These are phyloP conservation scores for Stromatinia cepivora DNA, from an alignment of 2,329 filamentous ascomycete species.

Conservation along the genomic window DNA sequence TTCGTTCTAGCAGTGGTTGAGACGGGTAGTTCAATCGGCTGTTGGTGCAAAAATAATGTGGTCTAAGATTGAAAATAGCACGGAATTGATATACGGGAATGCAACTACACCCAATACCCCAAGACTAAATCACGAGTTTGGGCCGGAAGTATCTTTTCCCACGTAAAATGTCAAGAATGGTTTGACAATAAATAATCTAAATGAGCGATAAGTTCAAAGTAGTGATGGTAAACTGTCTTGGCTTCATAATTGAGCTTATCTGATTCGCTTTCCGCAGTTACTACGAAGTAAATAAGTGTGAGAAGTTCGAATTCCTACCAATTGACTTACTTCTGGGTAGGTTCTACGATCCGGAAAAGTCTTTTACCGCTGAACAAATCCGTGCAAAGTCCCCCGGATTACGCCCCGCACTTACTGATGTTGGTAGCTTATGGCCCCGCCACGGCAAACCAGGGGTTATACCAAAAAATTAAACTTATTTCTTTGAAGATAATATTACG, in stretches of 20 bases:
- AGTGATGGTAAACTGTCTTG: not conserved
- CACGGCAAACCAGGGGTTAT: not conserved
- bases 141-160: constrained; percentile 20
- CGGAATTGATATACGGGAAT: constrained; percentile 17
- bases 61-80: not conserved
- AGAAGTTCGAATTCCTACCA: not conserved
- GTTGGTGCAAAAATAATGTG: not conserved
- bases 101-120: not conserved
- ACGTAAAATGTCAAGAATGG: not conserved
- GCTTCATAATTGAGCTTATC: not conserved
- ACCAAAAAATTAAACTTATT: not conserved
- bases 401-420: constrained; percentile 12
- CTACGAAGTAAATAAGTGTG: not conserved
- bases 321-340: not conserved
- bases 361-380: constrained; percentile 11
- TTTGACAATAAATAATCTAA: not conserved
- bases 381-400: constrained; percentile 18
- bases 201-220: no score
- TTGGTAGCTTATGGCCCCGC: not conserved
- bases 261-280: constrained; percentile 9
- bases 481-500: not conserved
- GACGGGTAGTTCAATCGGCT: constrained; percentile 25
- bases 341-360: constrained; percentile 22
- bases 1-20: not conserved
- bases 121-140: constrained; percentile 2